Percentiles rank a stretch among this genome's conserved stretches.
phyloP scores from a whole-genome alignment of 352 stramenopile species.

The Phytophthora vignae region DNA sequence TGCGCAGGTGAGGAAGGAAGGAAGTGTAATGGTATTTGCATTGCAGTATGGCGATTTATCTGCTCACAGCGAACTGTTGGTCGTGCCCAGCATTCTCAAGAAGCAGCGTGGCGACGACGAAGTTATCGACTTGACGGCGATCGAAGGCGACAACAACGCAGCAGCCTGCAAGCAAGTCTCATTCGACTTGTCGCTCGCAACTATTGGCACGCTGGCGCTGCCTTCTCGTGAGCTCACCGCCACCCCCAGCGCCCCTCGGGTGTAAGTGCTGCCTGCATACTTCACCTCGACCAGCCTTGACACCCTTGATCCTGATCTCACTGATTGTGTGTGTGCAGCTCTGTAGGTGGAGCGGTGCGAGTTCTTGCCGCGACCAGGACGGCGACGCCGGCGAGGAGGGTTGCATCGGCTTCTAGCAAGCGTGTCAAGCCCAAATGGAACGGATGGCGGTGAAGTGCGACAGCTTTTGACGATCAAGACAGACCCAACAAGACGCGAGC shows the following conservation, averaged over 20 bases:
- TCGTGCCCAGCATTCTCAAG: slow-evolving; percentile 69
- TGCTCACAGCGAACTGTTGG: background rate
- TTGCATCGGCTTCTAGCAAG: slow-evolving; percentile 42
- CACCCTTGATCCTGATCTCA: slow-evolving; percentile 8
- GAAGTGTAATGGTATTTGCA: background rate
- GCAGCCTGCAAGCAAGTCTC: slow-evolving; percentile 70
- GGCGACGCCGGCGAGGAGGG: slow-evolving; percentile 27
- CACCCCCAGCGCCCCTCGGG: slow-evolving; percentile 36
- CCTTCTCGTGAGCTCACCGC: slow-evolving; percentile 40
- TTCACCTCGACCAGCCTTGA: background rate
- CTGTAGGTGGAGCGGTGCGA: slow-evolving; percentile 41
- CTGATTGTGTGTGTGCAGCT: slow-evolving; percentile 22
- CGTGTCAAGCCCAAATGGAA: slow-evolving; percentile 70
- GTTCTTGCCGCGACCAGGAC: slow-evolving; percentile 50
- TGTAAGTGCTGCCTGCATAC: slow-evolving; percentile 42
- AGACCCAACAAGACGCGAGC: too few species aligned
- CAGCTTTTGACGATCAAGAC: slow-evolving; percentile 1
- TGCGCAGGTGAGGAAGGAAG: slow-evolving; percentile 45
- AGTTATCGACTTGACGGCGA: slow-evolving; percentile 2
- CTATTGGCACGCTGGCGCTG: slow-evolving; percentile 15
- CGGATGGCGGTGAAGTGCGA: slow-evolving; percentile 58
- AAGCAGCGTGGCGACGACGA: slow-evolving; percentile 51
- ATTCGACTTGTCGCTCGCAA: slow-evolving; percentile 52
- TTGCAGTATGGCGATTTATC: background rate
- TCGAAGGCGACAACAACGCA: slow-evolving; percentile 6